Conservation (phyloP, 2,329 filamentous ascomycete genomes). For the Nemania sp. region DNA sequence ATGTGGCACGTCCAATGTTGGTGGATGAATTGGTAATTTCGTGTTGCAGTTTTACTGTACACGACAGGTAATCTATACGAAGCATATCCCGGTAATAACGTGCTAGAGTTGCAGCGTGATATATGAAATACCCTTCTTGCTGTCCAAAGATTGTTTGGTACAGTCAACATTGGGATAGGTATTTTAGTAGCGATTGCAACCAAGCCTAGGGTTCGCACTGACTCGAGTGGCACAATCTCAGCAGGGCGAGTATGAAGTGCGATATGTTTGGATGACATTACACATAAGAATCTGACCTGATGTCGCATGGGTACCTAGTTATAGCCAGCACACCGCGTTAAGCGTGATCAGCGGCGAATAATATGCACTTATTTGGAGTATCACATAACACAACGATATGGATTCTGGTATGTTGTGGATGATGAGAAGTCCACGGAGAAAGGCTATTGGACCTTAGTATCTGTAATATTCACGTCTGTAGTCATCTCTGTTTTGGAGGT, state of each 20-base stretch:
- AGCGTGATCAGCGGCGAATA: neutral
- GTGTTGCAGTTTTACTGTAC: constrained; percentile 1
- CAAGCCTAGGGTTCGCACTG: neutral
- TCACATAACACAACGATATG: neutral
- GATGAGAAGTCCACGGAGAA: neutral
- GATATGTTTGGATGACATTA: neutral
- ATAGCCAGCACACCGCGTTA: neutral
- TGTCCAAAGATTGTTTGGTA: neutral
- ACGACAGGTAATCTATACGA: constrained; percentile 5
- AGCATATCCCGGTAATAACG: neutral
- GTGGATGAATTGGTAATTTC: neutral
- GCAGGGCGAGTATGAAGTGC: no score
- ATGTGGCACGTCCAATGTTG: neutral
- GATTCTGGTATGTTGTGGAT: neutral
- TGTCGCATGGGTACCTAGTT: neutral
- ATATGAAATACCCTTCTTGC: neutral
- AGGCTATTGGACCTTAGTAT: neutral
- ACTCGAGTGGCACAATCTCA: neutral
- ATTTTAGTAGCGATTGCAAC: neutral
- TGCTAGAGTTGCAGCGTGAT: neutral
- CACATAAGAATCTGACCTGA: neutral
- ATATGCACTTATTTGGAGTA: neutral
- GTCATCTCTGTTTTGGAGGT: neutral
- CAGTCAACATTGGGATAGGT: neutral
- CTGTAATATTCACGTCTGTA: constrained; percentile 5